Evolutionary conservation across 352 stramenopile species (phyloP), one percentile per base, ranked within the genome.

Genomic region (Pythium sp.): DNA sequence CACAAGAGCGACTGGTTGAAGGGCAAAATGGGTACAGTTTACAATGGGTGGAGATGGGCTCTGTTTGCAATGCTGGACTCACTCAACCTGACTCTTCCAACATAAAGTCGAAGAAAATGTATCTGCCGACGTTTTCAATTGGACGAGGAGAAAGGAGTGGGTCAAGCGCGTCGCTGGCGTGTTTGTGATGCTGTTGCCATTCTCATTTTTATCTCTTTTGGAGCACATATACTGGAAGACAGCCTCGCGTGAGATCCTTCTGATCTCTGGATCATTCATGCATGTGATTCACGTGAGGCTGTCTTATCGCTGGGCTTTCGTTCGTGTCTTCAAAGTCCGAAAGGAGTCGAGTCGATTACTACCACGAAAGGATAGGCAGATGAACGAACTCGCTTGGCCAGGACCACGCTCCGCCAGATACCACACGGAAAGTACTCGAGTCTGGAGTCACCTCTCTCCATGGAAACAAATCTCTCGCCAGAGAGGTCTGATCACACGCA

Each of bases 11-110:
- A 30, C 49, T 57, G 51, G 22, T 28, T 34, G 24, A 24, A 55
- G 20, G 0, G n/a, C 12, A 28, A 20, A 59, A 59, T 59, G 54
- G 54, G 54, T 59, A 41, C 54, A 59, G 54, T 46, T 46, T 46
- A 20, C 38, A 46, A 46, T 15, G 36, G 36, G 11, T 11, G 36
- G 36, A 46, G 38, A 51, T 56, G 49, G 49, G 49, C 49, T 56
- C 9, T 6, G 49, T 18, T 56, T 18, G 49, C 15, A 51, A 24
- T 51, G 43, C 43, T 51, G 41, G 41, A 49, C 18, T 51, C 43
- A 49, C 15, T n/a, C 18, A 51, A 30, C 49, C 20, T 26, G 20
- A 28, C 47, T 28, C n/a, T 6, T 24, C 9, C 47, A 55, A 55
- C 20, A 55, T 7, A 55, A 28, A 22, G 47, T 28, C 20, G 22